Evolutionary conservation across 2,329 filamentous ascomycete species (phyloP).

Genomic region (Mollisia scopiformis): DNA sequence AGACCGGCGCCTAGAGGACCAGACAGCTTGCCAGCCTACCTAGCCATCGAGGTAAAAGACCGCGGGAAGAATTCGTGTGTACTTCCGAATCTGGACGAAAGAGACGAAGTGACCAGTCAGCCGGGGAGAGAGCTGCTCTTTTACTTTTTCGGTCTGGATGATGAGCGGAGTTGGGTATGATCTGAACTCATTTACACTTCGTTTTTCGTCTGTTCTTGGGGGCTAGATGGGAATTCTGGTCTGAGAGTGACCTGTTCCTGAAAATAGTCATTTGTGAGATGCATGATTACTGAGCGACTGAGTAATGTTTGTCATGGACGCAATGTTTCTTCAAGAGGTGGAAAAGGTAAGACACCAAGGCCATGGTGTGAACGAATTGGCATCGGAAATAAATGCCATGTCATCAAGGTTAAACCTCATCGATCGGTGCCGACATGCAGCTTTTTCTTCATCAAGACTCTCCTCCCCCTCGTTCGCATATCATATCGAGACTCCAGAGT

Average conservation of each 20-base stretch:
- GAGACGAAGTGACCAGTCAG: background rate
- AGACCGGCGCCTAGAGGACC: background rate
- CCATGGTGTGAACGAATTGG: too few relatives aligned
- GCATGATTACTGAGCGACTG: background rate
- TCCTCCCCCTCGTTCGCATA: background rate
- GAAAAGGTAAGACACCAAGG: background rate
- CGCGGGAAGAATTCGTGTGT: too few relatives aligned
- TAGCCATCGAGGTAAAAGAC: background rate
- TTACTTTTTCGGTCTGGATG: slow-evolving; percentile 3
- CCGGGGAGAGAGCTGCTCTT: background rate
- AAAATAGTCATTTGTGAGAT: background rate
- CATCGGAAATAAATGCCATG: too few relatives aligned
- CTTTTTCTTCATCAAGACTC: background rate
- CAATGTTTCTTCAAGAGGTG: background rate
- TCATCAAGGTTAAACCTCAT: background rate
- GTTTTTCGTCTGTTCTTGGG: background rate
- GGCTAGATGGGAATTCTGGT: background rate
- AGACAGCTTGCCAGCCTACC: too few relatives aligned
- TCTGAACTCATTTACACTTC: background rate
- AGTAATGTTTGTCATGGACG: background rate
- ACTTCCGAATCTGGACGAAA: background rate
- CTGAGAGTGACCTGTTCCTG: background rate
- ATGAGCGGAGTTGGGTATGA: background rate
- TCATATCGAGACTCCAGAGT: background rate
- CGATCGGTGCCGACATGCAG: background rate